These are phyloP conservation scores for Botrytis byssoidea DNA, from an alignment of 2,329 filamentous ascomycete species.

Conservation along the genomic window DNA sequence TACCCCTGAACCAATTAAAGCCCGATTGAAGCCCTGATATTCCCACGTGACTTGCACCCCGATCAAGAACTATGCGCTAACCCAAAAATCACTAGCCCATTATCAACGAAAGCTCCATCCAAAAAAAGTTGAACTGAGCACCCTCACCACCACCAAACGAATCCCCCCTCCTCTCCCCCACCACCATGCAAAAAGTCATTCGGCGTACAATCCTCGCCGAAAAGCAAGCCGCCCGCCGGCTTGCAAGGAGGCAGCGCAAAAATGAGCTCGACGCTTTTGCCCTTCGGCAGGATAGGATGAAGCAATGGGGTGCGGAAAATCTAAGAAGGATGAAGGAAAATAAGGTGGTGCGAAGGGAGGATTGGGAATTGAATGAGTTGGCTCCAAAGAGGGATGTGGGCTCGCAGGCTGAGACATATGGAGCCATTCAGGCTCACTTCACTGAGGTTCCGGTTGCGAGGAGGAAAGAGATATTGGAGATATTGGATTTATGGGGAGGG, in stretches of 20 bases:
- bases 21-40: neutral
- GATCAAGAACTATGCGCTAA: neutral
- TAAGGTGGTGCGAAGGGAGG: conserved; percentile 62
- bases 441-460: conserved; percentile 37
- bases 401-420: conserved; percentile 55
- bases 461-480: conserved; percentile 30
- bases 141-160: conserved; percentile 15
- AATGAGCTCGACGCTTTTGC: conserved; percentile 22
- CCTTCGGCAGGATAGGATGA: neutral
- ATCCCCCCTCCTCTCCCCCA: conserved; percentile 19
- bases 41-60: neutral
- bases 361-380: conserved; percentile 75
- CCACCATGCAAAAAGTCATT: conserved; percentile 67
- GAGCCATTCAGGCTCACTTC: conserved; percentile 47
- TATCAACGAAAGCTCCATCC: conserved; percentile 22
- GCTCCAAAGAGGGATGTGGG: conserved; percentile 75
- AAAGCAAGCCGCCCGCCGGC: conserved; percentile 57
- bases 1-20: conserved; percentile 18
- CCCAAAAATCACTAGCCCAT: neutral
- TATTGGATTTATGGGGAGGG: conserved; percentile 40
- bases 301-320: conserved; percentile 7
- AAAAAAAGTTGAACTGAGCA: conserved; percentile 21
- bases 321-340: conserved; percentile 45
- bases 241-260: conserved; percentile 40
- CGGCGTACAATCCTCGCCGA: conserved; percentile 65